A percentile compares a stretch with the other conserved stretches of the same genome.
These are phyloP conservation scores for Geotrichum fermentans DNA, from an alignment of 1,139 yeast species.

Conservation along the genomic window DNA sequence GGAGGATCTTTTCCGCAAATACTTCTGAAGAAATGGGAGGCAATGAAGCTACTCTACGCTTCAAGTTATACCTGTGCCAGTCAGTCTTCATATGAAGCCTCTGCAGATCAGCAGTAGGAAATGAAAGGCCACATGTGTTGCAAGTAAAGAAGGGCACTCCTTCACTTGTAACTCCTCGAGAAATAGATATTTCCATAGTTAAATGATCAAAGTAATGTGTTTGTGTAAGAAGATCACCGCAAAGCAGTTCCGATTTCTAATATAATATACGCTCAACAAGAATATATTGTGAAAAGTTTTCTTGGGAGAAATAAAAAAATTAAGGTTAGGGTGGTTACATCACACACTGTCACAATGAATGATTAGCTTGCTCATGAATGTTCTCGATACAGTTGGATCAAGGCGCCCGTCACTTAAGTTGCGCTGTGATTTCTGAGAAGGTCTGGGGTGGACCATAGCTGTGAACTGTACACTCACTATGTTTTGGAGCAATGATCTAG, in stretches of 20 bases:
- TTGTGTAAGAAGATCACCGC: background rate
- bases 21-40: slow-evolving; percentile 75
- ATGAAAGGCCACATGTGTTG: slow-evolving; percentile 78
- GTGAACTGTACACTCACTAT: too few species aligned
- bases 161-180: slow-evolving; percentile 19
- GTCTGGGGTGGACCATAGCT: too few species aligned
- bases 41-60: slow-evolving; percentile 81
- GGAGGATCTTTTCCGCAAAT: slow-evolving; percentile 70
- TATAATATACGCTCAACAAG: background rate
- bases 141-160: slow-evolving; percentile 52
- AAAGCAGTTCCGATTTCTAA: background rate
- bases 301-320: slow-evolving; percentile 5
- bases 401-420: too few species aligned
- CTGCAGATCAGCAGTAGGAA: slow-evolving; percentile 73
- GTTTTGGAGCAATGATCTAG: too few species aligned
- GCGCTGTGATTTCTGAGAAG: too few species aligned
- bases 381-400: too few species aligned
- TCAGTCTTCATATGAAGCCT: slow-evolving; percentile 92
- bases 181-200: slow-evolving; percentile 20
- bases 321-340: too few species aligned
- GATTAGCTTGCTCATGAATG: too few species aligned
- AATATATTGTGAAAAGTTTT: slow-evolving; percentile 9
- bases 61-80: slow-evolving; percentile 91
- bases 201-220: background rate
- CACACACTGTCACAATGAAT: too few species aligned